phyloP scores from a whole-genome alignment of 192 early-diverging fungal species.

The Cladochytrium replicatum region DNA sequence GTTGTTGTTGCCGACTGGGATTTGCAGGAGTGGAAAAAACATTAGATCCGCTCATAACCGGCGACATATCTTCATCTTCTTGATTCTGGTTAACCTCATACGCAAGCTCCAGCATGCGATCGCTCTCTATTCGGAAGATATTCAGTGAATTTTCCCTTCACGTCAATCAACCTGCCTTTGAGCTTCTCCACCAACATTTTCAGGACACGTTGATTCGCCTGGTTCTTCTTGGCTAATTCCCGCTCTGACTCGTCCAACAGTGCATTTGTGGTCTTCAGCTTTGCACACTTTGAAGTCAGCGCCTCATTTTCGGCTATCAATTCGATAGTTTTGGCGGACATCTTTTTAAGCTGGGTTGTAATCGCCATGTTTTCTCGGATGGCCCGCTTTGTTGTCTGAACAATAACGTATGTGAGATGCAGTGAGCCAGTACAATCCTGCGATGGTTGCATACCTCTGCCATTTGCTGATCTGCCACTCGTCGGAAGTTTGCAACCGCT shows the following conservation, averaged over 20 bases:
- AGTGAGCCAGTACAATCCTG: background rate
- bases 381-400: slow-evolving; percentile 48
- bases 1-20: background rate
- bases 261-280: slow-evolving; percentile 30
- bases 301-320: slow-evolving; percentile 44
- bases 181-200: slow-evolving; percentile 47
- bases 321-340: slow-evolving; percentile 38
- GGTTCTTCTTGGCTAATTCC: slow-evolving; percentile 46
- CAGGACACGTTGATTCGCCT: slow-evolving; percentile 44
- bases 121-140: slow-evolving; percentile 26
- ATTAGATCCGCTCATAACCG: background rate
- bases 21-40: background rate
- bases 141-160: background rate
- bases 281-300: slow-evolving; percentile 28
- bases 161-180: slow-evolving; percentile 23
- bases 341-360: slow-evolving; percentile 48
- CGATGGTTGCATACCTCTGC: slow-evolving; percentile 40
- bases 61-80: too few species aligned
- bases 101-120: slow-evolving; percentile 44
- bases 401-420: background rate
- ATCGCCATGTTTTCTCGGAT: slow-evolving; percentile 55
- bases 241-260: slow-evolving; percentile 39
- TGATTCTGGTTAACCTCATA: slow-evolving; percentile 31
- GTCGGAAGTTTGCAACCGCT: slow-evolving; percentile 42
- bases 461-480: slow-evolving; percentile 56